Evolutionary conservation across 2,329 filamentous ascomycete genomes (phyloP), one percentile per base, ranked within the genome.

Genomic region (Colletotrichum sp.): DNA sequence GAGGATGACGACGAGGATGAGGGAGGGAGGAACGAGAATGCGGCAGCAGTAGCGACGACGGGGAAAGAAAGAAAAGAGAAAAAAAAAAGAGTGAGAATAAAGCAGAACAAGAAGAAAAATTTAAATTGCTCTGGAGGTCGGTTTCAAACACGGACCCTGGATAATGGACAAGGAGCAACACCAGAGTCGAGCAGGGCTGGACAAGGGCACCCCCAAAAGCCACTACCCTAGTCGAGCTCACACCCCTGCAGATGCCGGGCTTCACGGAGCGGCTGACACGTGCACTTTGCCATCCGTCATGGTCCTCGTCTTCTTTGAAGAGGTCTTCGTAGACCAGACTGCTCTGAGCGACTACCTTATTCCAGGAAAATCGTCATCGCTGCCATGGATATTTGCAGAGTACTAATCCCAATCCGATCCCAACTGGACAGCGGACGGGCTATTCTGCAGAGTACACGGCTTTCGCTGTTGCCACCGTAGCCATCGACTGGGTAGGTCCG

Each of bases 191-290:
- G 62, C 69, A 63, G 32, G 55, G 57, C 71, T 73, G 30, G 65
- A 71, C 71, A 73, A 68, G 73, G 73, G 73, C 70, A 44, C 26
- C 64, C 70, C 44, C 36, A 62, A 76, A 34, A 57, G 64, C 64
- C 44, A 59, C 64, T 67, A 34, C 57, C 70, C 32, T 69, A 26
- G 63, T 71, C 63, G 28, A 76, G 70, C 73, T 76, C 70, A 16
- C 36, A 73, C 64, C 73, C 73, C 73, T 76, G 73, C 57, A 76
- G n/a, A n/a, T 49, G 39, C 39, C 44, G 44, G 73, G 70, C 73
- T 30, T 69, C 26, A 64, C 57, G 32, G 44, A 72, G 63, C 65
- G 24, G 44, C 73, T 73, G 70, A 73, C 73, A 76, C 59, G 64
- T 76, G 73, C 72, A 24, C 63, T 39, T 26, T 32, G 26, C 59